Base-by-base conservation (phyloP, 495 filamentous ascomycete genomes). In the Hyaloscypha hepaticicola region DNA sequence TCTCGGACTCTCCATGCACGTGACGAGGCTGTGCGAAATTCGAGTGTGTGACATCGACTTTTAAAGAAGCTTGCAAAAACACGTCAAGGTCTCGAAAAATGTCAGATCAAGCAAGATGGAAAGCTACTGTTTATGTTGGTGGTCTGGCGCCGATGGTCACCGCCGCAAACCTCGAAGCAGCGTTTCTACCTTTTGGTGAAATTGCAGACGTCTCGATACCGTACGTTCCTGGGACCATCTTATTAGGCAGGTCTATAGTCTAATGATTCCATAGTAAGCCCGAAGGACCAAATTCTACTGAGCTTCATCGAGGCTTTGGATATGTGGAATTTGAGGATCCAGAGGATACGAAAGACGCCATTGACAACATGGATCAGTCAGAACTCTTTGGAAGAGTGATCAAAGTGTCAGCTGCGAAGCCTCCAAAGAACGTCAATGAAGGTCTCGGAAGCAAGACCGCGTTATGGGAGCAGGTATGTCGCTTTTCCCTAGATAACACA, bases 331-430 rank as follows among this genome's bases (percentile, higher is more conserved):
- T 91, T 74, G 92, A 97, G 70, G 79, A 90, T 34, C 82, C 86
- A 24, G 86, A 86, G 60, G 95, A 99, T 77, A 93, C 93, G 55
- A 88, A 87, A 65, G 95, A 97, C 76, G 95, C 95, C 41, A 96
- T 99, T 72, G 92, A 98, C 81, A 99, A 99, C 76, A 97, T 98
- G 96, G 91, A 99, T 71, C 92, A 96, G 72, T 88, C 92, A 65
- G 93, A 97, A 79, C 82, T 99, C n/a, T 97, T 91, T 73, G 96
- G 94, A 2, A 83, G 90, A 31, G 90, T 95, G 3, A 88, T 99
- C 75, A 96, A 90, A 74, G 95, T 98, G 21, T 91, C 91, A 16
- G 83, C 87, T 38, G 95, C 96, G 28, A 99, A 97, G 77, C 87
- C 93, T 27, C 92, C 93, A 66, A 97, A 96, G 82, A 92, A 94